Evolutionary conservation across 2,329 filamentous ascomycete species (phyloP).

Genomic region (Apiospora aurea): DNA sequence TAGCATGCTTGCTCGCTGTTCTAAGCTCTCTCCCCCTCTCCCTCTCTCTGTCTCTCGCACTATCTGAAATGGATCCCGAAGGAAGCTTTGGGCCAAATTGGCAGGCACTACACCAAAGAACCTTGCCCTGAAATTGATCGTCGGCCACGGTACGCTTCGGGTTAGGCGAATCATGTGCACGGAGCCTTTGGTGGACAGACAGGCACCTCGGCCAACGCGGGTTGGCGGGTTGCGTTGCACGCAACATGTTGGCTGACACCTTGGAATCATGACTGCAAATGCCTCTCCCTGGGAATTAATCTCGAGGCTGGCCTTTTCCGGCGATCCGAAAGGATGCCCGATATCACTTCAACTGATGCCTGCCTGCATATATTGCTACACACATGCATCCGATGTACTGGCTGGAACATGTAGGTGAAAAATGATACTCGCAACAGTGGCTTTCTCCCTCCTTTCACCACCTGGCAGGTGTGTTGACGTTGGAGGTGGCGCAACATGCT

Average conservation of each 20-base stretch:
- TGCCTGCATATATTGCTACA: conserved; percentile 7
- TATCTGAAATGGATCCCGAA: neutral
- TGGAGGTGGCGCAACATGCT: neutral
- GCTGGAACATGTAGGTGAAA: neutral
- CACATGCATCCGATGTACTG: neutral
- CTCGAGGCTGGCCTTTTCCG: conserved; percentile 5
- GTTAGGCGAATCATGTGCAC: neutral
- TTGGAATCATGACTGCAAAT: neutral
- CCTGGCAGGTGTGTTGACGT: conserved; percentile 1
- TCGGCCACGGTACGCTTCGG: neutral
- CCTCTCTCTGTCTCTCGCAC: too few species aligned
- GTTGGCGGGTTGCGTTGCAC: conserved; percentile 11
- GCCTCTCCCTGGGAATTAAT: conserved; percentile 10
- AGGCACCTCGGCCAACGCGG: neutral
- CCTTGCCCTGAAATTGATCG: conserved; percentile 21
- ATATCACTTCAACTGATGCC: conserved; percentile 11
- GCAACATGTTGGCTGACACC: conserved; percentile 1
- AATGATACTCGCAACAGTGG: neutral
- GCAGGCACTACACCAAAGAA: conserved; percentile 8
- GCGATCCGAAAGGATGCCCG: neutral
- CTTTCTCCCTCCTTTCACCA: neutral
- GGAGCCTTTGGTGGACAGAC: neutral
- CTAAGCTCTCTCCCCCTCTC: too few species aligned
- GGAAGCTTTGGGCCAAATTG: conserved; percentile 17
- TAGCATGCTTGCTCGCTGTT: too few species aligned